Conservation (phyloP, 306 rosid species). For the Glycyrrhiza uralensis region DNA sequence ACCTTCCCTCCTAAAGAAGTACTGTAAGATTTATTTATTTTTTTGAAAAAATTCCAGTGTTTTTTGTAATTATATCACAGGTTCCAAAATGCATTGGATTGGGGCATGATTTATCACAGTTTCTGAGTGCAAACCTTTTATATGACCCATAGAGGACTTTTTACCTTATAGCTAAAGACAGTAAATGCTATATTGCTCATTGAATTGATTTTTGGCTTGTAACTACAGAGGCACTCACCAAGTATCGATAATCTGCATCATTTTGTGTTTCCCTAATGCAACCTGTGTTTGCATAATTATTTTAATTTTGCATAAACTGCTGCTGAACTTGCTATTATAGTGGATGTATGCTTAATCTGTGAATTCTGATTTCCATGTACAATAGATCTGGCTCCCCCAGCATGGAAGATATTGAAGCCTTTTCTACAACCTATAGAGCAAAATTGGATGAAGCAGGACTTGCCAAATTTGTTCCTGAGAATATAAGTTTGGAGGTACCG, state of each 20-base stretch:
- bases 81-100: background rate
- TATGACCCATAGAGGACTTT: background rate
- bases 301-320: background rate
- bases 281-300: background rate
- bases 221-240: background rate
- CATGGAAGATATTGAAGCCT: constrained; percentile 88
- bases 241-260: background rate
- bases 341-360: constrained; percentile 14
- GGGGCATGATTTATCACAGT: constrained; percentile 5
- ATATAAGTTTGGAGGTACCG: constrained; percentile 70
- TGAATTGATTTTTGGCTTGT: background rate
- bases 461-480: constrained; percentile 78
- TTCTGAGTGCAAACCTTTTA: background rate
- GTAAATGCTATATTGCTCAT: background rate
- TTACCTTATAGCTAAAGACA: constrained; percentile 4
- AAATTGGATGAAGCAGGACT: constrained; percentile 78
- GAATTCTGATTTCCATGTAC: constrained; percentile 22
- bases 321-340: constrained; percentile 5
- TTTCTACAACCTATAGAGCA: constrained; percentile 62
- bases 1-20: background rate
- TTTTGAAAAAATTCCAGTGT: background rate
- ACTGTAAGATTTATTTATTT: no score
- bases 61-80: background rate
- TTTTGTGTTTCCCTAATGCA: background rate
- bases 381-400: constrained; percentile 90